Evolutionary conservation across 129 eudicot genomes (phyloP), one percentile per base, ranked within the genome.

Genomic region (Flaveria sonorensis): DNA sequence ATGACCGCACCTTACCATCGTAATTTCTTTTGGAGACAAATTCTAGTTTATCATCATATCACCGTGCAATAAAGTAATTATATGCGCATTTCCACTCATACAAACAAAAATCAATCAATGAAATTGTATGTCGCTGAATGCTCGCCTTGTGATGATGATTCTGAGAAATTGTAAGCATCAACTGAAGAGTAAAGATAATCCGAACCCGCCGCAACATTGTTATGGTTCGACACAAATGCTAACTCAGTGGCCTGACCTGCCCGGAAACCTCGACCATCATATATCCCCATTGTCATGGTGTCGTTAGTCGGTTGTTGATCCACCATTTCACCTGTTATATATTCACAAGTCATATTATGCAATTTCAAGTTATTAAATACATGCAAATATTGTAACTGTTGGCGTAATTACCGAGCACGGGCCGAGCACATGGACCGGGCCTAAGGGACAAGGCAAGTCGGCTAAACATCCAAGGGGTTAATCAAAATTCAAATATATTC

Each of bases 131-230:
- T 21, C 16, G 78, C 47, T 61, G 72, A 64, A 23, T 61, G n/a
- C 40, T 81, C 84, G 6, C 90, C 82, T 63, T 86, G 83, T 0
- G 85, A 83, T 1, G 87, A 81, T n/a, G 85, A 80, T 21, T 81
- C 84, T 0, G 85, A 43, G 60, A 83, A 83, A 72, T 61, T 76
- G 76, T 80, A 78, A 28, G 76, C 61, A 28, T 83, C 83, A 53
- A 40, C 65, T 0, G 86, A 68, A 15, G 77, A 9, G 24, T 19
- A 71, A 9, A 76, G 19, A 18, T 26, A 79, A 0, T 77, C 60
- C 8, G 84, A 80, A 72, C 71, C 77, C 43, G 59, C 55, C 18
- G 39, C 84, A 26, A 69, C 70, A 53, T 72, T 75, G 64, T 57
- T 77, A 40, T 64, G 67, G 47, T 65, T 48, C 4, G 75, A 57